phyloP scores from a whole-genome alignment of 2,329 filamentous ascomycete genomes.

The Verticillium tricorpus region DNA sequence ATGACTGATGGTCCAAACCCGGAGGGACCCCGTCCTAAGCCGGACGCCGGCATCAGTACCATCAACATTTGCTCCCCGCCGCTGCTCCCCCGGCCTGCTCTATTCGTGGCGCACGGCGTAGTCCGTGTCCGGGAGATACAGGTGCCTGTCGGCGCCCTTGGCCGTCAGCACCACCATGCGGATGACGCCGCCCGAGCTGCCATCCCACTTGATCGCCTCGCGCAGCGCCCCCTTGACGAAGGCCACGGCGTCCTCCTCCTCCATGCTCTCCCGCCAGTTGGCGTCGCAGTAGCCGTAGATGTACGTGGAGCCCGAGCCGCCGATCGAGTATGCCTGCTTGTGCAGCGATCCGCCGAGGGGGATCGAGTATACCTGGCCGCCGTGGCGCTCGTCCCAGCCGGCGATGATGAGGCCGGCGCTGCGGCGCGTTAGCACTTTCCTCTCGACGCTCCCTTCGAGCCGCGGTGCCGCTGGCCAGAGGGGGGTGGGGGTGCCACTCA shows the following conservation, averaged over 20 bases:
- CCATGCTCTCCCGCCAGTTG: slow-evolving; percentile 94
- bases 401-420: slow-evolving; percentile 97
- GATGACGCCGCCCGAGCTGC: slow-evolving; percentile 96
- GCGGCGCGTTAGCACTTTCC: neutral
- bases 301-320: slow-evolving; percentile 95
- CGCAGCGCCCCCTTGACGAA: slow-evolving; percentile 90
- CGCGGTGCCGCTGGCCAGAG: neutral
- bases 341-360: slow-evolving; percentile 94
- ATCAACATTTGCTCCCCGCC: neutral
- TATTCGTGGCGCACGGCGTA: slow-evolving; percentile 71
- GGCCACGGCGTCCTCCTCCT: slow-evolving; percentile 79
- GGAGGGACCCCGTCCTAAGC: neutral
- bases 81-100: slow-evolving; percentile 14
- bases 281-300: slow-evolving; percentile 99
- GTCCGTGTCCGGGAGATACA: slow-evolving; percentile 90
- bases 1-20: neutral
- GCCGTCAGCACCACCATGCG: slow-evolving; percentile 94
- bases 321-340: slow-evolving; percentile 94
- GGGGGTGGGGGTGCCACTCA: slow-evolving; percentile 36
- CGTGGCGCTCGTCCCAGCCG: slow-evolving; percentile 93
- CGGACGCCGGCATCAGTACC: neutral
- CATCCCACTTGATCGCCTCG: slow-evolving; percentile 99
- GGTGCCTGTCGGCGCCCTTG: slow-evolving; percentile 83
- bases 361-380: slow-evolving; percentile 96
- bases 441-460: neutral